Percentiles rank a stretch among this genome's conserved stretches.
phyloP scores from a whole-genome alignment of 768 basidiomycete genomes.

The Naganishia onofrii region DNA sequence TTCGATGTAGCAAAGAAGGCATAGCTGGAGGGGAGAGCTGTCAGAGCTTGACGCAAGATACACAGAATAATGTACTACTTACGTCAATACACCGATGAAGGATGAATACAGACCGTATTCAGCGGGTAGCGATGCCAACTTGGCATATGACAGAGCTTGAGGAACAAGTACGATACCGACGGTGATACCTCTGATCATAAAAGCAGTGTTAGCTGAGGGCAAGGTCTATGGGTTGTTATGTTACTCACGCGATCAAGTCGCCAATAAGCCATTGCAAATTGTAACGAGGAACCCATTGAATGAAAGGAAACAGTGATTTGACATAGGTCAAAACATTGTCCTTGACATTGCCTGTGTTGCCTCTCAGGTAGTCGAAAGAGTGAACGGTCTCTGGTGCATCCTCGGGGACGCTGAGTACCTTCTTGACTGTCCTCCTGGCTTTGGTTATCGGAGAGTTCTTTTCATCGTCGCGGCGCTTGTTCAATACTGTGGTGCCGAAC shows the following conservation, averaged over 20 bases:
- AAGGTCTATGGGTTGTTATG: neutral
- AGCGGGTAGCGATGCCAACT: slow-evolving; percentile 69
- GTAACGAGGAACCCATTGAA: slow-evolving; percentile 81
- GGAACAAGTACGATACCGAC: slow-evolving; percentile 95
- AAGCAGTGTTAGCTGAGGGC: neutral
- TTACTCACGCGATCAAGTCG: slow-evolving; percentile 69
- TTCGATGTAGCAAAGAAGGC: slow-evolving; percentile 89
- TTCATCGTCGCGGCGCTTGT: neutral
- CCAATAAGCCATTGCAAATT: slow-evolving; percentile 71
- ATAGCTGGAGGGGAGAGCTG: slow-evolving; percentile 45
- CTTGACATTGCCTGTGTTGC: slow-evolving; percentile 28
- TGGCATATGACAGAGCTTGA: slow-evolving; percentile 78
- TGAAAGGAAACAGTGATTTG: slow-evolving; percentile 73
- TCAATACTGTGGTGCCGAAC: slow-evolving; percentile 11
- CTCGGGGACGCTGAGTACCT: slow-evolving; percentile 28
- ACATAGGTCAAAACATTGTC: slow-evolving; percentile 65
- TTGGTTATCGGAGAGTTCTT: neutral
- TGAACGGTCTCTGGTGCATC: slow-evolving; percentile 35
- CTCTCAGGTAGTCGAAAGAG: slow-evolving; percentile 31
- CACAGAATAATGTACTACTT: slow-evolving; percentile 62
- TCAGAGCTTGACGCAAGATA: slow-evolving; percentile 9
- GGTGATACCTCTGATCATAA: slow-evolving; percentile 62
- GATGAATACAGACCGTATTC: slow-evolving; percentile 93
- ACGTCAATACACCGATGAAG: slow-evolving; percentile 79
- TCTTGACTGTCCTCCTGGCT: slow-evolving; percentile 22